Evolutionary conservation across 2,329 filamentous ascomycete species (phyloP).

Genomic region (Gaeumannomyces sp.): DNA sequence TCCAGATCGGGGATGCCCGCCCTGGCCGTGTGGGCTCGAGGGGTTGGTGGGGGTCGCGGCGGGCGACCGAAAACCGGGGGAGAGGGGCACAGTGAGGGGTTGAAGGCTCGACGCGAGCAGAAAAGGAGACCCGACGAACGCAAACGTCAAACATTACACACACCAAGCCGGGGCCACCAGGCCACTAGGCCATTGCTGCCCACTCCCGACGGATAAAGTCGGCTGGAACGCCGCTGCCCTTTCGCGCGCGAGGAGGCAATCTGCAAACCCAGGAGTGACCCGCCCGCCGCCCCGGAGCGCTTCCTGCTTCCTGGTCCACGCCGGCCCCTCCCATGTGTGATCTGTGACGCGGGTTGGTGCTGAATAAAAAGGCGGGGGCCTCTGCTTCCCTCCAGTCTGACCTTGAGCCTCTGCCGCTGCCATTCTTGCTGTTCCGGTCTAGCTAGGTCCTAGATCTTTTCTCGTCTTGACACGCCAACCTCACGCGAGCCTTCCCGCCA

Average conservation of each 20-base stretch:
- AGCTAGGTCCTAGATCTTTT: not conserved
- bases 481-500: not conserved
- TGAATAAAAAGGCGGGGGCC: not conserved
- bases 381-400: not conserved
- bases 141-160: too few relatives aligned
- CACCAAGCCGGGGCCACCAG: not conserved
- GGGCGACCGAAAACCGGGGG: not conserved
- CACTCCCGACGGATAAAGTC: slow-evolving; percentile 3
- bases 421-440: not conserved
- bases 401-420: not conserved
- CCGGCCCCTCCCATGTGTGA: not conserved
- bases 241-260: not conserved
- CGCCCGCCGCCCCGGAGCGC: not conserved
- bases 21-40: not conserved
- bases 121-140: too few relatives aligned
- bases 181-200: not conserved
- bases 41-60: not conserved
- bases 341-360: not conserved
- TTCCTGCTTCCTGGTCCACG: not conserved
- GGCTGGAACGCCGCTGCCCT: not conserved
- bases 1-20: not conserved
- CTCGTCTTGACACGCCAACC: not conserved
- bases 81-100: not conserved
- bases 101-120: not conserved
- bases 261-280: not conserved